Conservation (phyloP, 768 basidiomycete species). For the Inosperma sp. region DNA sequence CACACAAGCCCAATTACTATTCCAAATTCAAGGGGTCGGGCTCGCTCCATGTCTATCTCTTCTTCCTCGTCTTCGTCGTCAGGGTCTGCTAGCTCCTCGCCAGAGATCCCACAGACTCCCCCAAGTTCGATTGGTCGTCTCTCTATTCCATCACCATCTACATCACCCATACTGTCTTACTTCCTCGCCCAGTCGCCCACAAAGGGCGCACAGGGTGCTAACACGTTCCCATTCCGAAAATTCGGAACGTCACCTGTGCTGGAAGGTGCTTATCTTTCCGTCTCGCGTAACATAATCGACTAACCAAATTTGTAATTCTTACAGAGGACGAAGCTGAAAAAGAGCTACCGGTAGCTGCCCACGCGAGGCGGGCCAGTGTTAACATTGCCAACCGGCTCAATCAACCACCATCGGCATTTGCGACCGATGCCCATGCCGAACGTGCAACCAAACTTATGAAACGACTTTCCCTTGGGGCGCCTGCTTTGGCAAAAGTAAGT, state of each 20-base stretch:
- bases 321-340: conserved; percentile 35
- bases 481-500: conserved; percentile 54
- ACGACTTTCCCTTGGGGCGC: conserved; percentile 65
- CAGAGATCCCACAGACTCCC: conserved; percentile 49
- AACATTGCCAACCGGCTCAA: conserved; percentile 50
- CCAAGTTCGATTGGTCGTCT: conserved; percentile 39
- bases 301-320: neutral
- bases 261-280: conserved; percentile 46
- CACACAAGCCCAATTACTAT: conserved; percentile 69
- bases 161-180: conserved; percentile 68
- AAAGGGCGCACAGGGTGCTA: conserved; percentile 36
- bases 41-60: conserved; percentile 60
- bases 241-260: conserved; percentile 52
- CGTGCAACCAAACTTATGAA: conserved; percentile 69
- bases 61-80: conserved; percentile 55
- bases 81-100: conserved; percentile 34
- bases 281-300: neutral
- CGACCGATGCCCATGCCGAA: conserved; percentile 45
- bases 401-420: conserved; percentile 35
- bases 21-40: conserved; percentile 37
- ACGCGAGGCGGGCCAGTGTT: conserved; percentile 61
- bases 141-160: conserved; percentile 51
- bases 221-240: conserved; percentile 62
- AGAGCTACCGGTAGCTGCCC: conserved; percentile 40
- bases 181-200: conserved; percentile 62